Percentiles rank a stretch among this genome's conserved stretches.
These are phyloP conservation scores for Aspergillus saccharolyticus DNA, from an alignment of 495 filamentous ascomycete species.

Conservation along the genomic window DNA sequence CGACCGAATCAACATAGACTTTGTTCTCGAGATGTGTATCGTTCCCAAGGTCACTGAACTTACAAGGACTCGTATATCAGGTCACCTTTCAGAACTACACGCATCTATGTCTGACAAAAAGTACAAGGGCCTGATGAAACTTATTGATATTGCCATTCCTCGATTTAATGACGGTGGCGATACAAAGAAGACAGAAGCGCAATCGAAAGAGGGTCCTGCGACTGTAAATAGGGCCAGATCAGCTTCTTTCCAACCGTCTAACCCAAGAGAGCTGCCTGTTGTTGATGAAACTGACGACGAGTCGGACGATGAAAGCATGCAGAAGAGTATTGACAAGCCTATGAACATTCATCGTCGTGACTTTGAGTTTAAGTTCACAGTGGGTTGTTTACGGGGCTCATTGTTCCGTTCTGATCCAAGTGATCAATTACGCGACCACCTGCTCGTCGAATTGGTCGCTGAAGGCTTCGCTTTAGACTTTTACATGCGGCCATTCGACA, in stretches of 20 bases:
- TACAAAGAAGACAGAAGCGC: conserved; percentile 13
- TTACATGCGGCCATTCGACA: conserved; percentile 81
- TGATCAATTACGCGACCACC: conserved; percentile 65
- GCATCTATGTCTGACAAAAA: conserved; percentile 89
- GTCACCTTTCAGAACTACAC: conserved; percentile 87
- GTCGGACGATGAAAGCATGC: conserved; percentile 54
- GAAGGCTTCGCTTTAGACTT: conserved; percentile 84
- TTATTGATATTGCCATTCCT: conserved; percentile 93
- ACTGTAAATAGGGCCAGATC: conserved; percentile 44
- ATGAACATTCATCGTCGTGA: conserved; percentile 76
- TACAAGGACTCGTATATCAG: conserved; percentile 86
- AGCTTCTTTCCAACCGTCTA: conserved; percentile 59
- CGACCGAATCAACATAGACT: conserved; percentile 94
- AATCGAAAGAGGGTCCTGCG: conserved; percentile 28
- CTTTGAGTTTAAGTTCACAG: conserved; percentile 94
- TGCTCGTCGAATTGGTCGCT: conserved; percentile 86
- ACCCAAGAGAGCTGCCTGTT: conserved; percentile 68
- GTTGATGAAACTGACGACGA: conserved; percentile 67
- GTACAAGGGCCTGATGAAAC: conserved; percentile 92
- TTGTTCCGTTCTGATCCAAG: conserved; percentile 83
- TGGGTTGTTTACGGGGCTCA: conserved; percentile 87
- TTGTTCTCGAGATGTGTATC: conserved; percentile 86
- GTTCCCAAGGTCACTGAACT: conserved; percentile 89
- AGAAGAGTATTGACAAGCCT: conserved; percentile 49
- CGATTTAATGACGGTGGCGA: conserved; percentile 59